phyloP scores from a whole-genome alignment of 768 basidiomycete genomes.

The Pleurotus tuoliensis region DNA sequence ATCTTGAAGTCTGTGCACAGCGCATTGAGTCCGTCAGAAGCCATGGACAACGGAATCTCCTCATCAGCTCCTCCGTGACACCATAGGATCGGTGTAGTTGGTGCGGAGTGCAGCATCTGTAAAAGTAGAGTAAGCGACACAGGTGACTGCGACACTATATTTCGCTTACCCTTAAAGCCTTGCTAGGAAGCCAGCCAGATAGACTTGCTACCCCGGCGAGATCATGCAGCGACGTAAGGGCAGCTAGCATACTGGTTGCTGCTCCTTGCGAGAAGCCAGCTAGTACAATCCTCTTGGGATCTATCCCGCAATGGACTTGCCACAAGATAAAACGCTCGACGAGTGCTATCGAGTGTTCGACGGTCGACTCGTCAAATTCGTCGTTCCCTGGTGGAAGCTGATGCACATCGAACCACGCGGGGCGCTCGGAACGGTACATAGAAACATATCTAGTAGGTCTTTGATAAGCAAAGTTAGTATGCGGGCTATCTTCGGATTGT shows the following conservation, averaged over 20 bases:
- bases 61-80: constrained; percentile 35
- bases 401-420: constrained; percentile 41
- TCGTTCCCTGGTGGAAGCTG: constrained; percentile 29
- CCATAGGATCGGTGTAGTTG: constrained; percentile 37
- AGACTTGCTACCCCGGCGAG: constrained; percentile 40
- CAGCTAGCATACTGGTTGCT: constrained; percentile 32
- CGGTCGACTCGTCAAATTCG: constrained; percentile 31
- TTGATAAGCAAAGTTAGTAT: not conserved
- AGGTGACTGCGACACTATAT: not conserved
- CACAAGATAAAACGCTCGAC: constrained; percentile 34
- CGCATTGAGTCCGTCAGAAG: constrained; percentile 27
- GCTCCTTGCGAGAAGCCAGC: constrained; percentile 43
- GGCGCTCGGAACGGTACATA: constrained; percentile 22
- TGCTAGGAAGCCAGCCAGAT: constrained; percentile 42
- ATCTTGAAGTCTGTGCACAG: constrained; percentile 24
- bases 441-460: constrained; percentile 27
- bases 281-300: constrained; percentile 33
- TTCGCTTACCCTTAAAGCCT: constrained; percentile 27
- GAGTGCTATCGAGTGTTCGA: constrained; percentile 27
- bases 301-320: constrained; percentile 32
- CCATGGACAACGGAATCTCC: constrained; percentile 32
- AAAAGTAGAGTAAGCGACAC: constrained; percentile 5
- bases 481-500: not conserved
- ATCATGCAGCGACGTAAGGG: constrained; percentile 35
- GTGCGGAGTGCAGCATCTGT: constrained; percentile 30